Evolutionary conservation across 169 alveolate genomes (phyloP), one percentile per base, ranked within the genome.

Genomic region (Theileria annulata): DNA sequence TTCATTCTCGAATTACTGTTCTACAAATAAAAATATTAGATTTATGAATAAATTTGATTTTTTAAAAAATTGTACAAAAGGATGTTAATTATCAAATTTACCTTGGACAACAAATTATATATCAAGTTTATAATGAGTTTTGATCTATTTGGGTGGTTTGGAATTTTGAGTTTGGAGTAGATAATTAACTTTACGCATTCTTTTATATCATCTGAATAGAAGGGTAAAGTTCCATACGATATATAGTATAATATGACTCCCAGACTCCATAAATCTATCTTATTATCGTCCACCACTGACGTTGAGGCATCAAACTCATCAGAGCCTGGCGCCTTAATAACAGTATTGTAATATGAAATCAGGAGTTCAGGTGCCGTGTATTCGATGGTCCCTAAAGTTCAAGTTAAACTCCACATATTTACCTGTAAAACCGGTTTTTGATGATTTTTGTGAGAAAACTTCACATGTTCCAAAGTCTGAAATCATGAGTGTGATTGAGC

Each of bases 321-420:
- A 47, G 56, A 47, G 56, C 56, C 56, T 9, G 56, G 15, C 9
- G 56, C n/a, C n/a, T n/a, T n/a, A n/a, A n/a, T n/a, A n/a, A n/a
- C 6, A 42, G 51, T 28, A 17, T 60, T 42, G 51, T 42, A 42
- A 30, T 82, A 82, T 19, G 86, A 75, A 54, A 75, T 78, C 51
- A 92, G 85, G 51, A 92, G 86, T 49, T 92, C 96, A 10, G 96
- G 96, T 13, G 96, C 96, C 6, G 96, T 92, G 78, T 88, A 92
- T 71, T 92, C 96, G 0, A 91, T 81, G n/a, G 96, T 92, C 6
- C 96, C 95, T 10, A 94, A 91, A 72, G 37, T 91, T 47, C 77
- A 28, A 13, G 4, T 0, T 3, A 73, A 64, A 74, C 3, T 79
- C 5, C 77, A 63, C 15, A 54, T 68, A 21, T 19, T 5, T 3